phyloP scores from a whole-genome alignment of 2,329 filamentous ascomycete species.

The Sarocladiaceae sp. region DNA sequence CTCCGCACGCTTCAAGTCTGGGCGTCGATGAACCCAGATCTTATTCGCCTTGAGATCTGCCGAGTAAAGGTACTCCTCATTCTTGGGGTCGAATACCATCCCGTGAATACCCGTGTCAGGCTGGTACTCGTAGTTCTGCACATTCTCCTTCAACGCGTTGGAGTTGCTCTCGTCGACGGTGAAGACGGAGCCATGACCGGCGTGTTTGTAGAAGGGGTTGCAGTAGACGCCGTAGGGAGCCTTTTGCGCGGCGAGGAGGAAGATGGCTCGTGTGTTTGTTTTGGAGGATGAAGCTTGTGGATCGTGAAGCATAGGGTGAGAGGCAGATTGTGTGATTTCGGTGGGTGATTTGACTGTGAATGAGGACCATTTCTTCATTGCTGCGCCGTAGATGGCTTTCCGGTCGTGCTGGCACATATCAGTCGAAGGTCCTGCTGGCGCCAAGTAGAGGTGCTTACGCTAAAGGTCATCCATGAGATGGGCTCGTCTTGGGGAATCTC shows the following conservation, averaged over 20 bases:
- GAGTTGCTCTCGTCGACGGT: constrained; percentile 42
- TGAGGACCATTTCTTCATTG: constrained; percentile 92
- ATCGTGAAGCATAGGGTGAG: constrained; percentile 72
- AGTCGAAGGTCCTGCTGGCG: too few relatives aligned
- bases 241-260: constrained; percentile 74
- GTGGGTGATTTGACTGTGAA: constrained; percentile 72
- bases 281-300: constrained; percentile 62
- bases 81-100: constrained; percentile 69
- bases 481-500: constrained; percentile 79
- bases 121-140: constrained; percentile 71
- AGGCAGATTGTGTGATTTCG: constrained; percentile 70
- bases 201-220: constrained; percentile 86
- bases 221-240: constrained; percentile 81
- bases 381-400: constrained; percentile 82
- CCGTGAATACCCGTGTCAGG: constrained; percentile 70
- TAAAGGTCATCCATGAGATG: constrained; percentile 92
- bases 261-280: constrained; percentile 85
- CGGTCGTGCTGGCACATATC: constrained; percentile 59
- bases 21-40: constrained; percentile 79
- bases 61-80: constrained; percentile 72
- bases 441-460: constrained; percentile 62
- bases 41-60: constrained; percentile 75
- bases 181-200: constrained; percentile 77
- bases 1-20: constrained; percentile 43
- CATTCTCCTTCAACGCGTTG: constrained; percentile 58